phyloP scores from a whole-genome alignment of 2,329 filamentous ascomycete genomes.

The Fonsecaea erecta region DNA sequence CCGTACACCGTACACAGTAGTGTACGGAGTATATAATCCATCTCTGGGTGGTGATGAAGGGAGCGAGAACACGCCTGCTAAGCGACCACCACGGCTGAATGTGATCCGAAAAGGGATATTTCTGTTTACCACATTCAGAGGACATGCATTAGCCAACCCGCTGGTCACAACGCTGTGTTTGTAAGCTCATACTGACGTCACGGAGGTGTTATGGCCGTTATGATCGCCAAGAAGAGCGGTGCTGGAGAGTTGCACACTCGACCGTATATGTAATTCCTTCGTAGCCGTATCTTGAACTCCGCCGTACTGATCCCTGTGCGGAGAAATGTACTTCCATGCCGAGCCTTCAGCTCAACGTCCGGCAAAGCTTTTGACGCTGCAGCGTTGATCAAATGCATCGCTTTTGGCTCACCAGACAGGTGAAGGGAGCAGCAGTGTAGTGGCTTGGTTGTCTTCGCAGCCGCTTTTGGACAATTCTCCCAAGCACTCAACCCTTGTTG shows the following conservation, averaged over 20 bases:
- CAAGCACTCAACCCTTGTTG: neutral
- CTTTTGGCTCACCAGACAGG: slow-evolving; percentile 1
- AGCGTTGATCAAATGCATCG: neutral
- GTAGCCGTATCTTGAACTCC: neutral
- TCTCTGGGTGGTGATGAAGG: too few relatives aligned
- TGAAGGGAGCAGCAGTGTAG: neutral
- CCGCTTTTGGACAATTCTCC: neutral
- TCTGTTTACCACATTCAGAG: neutral
- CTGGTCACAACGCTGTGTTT: neutral
- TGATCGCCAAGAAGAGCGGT: neutral
- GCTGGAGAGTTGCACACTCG: neutral
- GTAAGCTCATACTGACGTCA: slow-evolving; percentile 1
- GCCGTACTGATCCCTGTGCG: neutral
- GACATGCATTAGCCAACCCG: neutral
- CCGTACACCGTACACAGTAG: too few relatives aligned
- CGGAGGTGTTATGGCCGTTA: neutral
- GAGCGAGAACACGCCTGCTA: neutral
- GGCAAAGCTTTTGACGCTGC: neutral
- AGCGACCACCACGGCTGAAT: neutral
- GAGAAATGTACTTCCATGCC: neutral
- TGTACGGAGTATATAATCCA: too few relatives aligned
- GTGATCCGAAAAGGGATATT: neutral
- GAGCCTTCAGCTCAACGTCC: neutral
- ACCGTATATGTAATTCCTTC: slow-evolving; percentile 1
- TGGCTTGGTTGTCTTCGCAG: neutral